A percentile compares a stretch with the other conserved stretches of the same genome.
Evolutionary conservation across 2,329 filamentous ascomycete species (phyloP).

Genomic region (Apiospora sp.): DNA sequence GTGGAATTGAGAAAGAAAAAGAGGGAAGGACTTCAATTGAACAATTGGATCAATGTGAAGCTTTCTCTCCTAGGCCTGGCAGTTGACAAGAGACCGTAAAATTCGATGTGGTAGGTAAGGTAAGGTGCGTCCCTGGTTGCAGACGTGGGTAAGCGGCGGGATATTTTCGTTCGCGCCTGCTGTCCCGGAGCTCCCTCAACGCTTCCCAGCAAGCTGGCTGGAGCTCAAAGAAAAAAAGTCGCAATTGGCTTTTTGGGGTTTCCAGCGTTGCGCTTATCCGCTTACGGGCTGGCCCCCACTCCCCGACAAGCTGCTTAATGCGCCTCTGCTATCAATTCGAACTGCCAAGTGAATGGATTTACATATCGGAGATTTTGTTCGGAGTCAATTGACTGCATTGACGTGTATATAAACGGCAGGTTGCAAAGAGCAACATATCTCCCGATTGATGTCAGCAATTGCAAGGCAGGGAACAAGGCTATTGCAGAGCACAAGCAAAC

Average conservation of each 20-base stretch:
- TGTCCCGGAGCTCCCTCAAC: slow-evolving; percentile 22
- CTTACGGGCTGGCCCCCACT: background rate
- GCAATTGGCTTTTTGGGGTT: slow-evolving; percentile 22
- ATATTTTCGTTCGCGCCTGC: slow-evolving; percentile 35
- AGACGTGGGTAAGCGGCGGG: slow-evolving; percentile 34
- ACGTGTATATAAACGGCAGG: no score
- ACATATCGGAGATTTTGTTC: no score
- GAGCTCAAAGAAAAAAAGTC: slow-evolving; percentile 22
- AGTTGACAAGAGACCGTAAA: slow-evolving; percentile 15
- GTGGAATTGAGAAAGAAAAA: slow-evolving; percentile 38
- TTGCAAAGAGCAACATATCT: no score
- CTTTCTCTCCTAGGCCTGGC: slow-evolving; percentile 14
- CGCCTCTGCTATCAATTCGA: slow-evolving; percentile 4
- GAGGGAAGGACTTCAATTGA: slow-evolving; percentile 31
- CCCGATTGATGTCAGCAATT: background rate
- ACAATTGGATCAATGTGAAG: slow-evolving; percentile 16
- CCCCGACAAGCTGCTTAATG: background rate
- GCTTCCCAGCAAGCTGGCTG: slow-evolving; percentile 15
- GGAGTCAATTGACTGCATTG: no score
- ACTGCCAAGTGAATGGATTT: background rate
- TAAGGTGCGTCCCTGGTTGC: slow-evolving; percentile 26
- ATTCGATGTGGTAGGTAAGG: background rate
- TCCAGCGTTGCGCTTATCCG: background rate
- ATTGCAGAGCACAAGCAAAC: no score
- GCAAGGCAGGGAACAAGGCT: background rate